These are phyloP conservation scores for Aspergillus cejpii DNA, from an alignment of 2,329 filamentous ascomycete species.

Conservation along the genomic window DNA sequence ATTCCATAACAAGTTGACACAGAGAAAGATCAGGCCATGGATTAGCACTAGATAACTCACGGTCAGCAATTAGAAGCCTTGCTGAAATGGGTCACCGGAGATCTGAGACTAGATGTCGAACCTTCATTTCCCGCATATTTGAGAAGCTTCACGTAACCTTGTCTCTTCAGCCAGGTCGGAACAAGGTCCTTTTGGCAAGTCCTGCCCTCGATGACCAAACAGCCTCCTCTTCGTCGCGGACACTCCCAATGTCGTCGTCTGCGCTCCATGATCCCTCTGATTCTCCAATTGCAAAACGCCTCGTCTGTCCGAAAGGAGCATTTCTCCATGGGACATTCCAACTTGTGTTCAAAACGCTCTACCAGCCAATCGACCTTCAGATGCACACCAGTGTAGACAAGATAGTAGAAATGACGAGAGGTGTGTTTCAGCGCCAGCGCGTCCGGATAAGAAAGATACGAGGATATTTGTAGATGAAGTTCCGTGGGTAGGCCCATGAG, in stretches of 20 bases:
- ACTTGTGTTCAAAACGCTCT: slow-evolving; percentile 54
- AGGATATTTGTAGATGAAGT: slow-evolving; percentile 58
- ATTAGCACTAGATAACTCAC: slow-evolving; percentile 10
- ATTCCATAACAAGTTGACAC: slow-evolving; percentile 13
- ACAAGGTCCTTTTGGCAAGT: slow-evolving; percentile 29
- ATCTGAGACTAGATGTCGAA: slow-evolving; percentile 11
- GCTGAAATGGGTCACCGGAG: background rate
- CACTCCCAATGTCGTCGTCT: slow-evolving; percentile 39
- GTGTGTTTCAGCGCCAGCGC: slow-evolving; percentile 64
- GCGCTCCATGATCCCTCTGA: slow-evolving; percentile 38
- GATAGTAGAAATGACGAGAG: slow-evolving; percentile 54
- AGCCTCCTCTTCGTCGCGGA: slow-evolving; percentile 25
- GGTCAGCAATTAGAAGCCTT: background rate
- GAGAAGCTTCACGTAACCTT: slow-evolving; percentile 12
- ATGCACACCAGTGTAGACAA: slow-evolving; percentile 59
- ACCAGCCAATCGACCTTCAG: slow-evolving; percentile 66
- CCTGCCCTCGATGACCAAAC: slow-evolving; percentile 33
- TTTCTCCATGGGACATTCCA: slow-evolving; percentile 57
- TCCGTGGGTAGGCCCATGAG: slow-evolving; percentile 56
- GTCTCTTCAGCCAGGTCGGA: slow-evolving; percentile 25
- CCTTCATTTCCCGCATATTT: slow-evolving; percentile 25
- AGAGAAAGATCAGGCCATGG: slow-evolving; percentile 12
- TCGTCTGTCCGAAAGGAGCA: slow-evolving; percentile 41
- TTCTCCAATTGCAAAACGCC: slow-evolving; percentile 37
- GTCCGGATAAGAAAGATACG: slow-evolving; percentile 61